Evolutionary conservation across 768 basidiomycete genomes (phyloP).

Genomic region (Arthromyces matolae): DNA sequence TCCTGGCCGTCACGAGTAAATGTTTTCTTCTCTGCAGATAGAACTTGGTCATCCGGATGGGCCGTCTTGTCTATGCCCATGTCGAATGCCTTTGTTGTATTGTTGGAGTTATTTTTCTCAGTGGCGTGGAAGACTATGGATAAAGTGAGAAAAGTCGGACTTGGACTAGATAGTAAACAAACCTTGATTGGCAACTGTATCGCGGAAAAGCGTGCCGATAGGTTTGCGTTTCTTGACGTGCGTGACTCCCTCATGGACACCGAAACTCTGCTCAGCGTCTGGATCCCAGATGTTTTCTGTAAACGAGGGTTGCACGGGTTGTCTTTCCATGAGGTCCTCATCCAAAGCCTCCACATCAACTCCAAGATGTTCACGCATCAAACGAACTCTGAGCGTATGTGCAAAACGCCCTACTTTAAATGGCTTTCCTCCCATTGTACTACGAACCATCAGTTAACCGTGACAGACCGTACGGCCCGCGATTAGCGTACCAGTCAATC

Average conservation of each 20-base stretch:
- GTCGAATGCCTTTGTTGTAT: slow-evolving; percentile 34
- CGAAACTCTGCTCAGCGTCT: slow-evolving; percentile 58
- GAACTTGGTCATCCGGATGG: slow-evolving; percentile 37
- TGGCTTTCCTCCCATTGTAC: slow-evolving; percentile 90
- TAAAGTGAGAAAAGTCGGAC: slow-evolving; percentile 1
- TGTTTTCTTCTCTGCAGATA: slow-evolving; percentile 51
- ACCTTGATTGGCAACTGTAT: slow-evolving; percentile 49
- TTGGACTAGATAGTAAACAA: slow-evolving; percentile 4
- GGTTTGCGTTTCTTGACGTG: slow-evolving; percentile 36
- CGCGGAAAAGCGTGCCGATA: slow-evolving; percentile 29
- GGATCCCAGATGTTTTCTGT: slow-evolving; percentile 71
- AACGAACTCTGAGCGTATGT: slow-evolving; percentile 84
- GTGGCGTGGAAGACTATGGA: slow-evolving; percentile 38
- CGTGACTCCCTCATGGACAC: slow-evolving; percentile 39
- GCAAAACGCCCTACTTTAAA: slow-evolving; percentile 97
- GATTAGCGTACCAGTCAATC: slow-evolving; percentile 71
- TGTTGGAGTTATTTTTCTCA: slow-evolving; percentile 34
- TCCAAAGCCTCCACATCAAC: slow-evolving; percentile 88
- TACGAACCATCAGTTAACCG: slow-evolving; percentile 23
- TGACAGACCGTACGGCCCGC: not conserved
- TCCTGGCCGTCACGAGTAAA: slow-evolving; percentile 48
- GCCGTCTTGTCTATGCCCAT: slow-evolving; percentile 39
- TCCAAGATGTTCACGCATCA: slow-evolving; percentile 97
- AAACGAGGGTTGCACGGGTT: slow-evolving; percentile 46
- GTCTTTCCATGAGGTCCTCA: slow-evolving; percentile 58